phyloP scores from a whole-genome alignment of 1,139 yeast species.

The Geotrichum bryndzae region DNA sequence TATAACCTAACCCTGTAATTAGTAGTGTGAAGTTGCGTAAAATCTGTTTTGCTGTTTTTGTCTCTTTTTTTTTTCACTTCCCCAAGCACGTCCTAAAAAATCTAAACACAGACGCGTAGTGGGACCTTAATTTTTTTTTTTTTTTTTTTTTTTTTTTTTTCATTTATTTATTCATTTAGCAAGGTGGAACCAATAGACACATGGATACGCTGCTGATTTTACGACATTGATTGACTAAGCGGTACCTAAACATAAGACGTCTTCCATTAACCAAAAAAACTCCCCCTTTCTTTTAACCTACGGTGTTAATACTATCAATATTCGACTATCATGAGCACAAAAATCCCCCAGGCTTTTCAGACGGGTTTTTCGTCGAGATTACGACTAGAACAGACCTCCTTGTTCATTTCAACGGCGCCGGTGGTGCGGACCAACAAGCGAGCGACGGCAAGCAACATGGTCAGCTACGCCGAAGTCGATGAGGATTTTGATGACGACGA shows the following conservation, averaged over 20 bases:
- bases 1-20: neutral
- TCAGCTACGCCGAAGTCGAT: constrained; percentile 79
- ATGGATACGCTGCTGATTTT: neutral
- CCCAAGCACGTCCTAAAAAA: neutral
- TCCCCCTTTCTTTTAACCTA: neutral
- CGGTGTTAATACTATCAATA: neutral
- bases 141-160: neutral
- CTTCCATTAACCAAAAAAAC: too few relatives aligned
- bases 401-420: constrained; percentile 64
- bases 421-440: constrained; percentile 75
- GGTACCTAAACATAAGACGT: neutral
- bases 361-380: constrained; percentile 65
- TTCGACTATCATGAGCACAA: neutral
- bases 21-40: neutral
- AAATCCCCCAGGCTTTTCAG: constrained; percentile 63
- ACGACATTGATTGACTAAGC: neutral
- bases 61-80: neutral
- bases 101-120: neutral
- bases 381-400: constrained; percentile 58
- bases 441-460: constrained; percentile 49
- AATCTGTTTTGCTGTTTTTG: neutral
- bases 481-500: constrained; percentile 72
- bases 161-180: neutral
- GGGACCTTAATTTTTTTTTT: neutral
- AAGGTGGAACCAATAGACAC: neutral